Evolutionary conservation across 2,329 filamentous ascomycete genomes (phyloP).

Genomic region (Penicillium sp.): DNA sequence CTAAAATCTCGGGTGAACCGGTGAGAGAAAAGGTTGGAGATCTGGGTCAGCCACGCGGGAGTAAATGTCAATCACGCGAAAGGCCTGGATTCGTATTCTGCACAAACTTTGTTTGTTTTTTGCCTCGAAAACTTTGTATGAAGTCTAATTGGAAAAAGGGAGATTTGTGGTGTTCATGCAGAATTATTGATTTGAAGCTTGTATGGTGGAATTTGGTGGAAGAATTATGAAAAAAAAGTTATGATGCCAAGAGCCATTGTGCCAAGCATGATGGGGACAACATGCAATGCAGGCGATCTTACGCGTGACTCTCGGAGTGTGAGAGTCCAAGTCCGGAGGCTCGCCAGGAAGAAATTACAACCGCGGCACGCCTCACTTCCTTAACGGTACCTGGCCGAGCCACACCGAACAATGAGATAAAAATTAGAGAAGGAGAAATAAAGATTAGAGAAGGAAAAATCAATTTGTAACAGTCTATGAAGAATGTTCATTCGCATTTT

Average conservation of each 20-base stretch:
- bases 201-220: neutral
- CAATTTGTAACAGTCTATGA: neutral
- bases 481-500: neutral
- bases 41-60: neutral
- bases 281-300: neutral
- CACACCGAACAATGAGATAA: neutral
- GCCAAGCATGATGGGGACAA: neutral
- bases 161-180: too few relatives aligned
- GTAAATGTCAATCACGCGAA: neutral
- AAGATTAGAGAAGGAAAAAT: neutral
- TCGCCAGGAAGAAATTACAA: neutral
- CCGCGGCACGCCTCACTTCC: neutral
- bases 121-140: neutral
- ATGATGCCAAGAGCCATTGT: neutral
- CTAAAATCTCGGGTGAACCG: slow-evolving; percentile 2
- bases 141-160: too few relatives aligned
- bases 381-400: neutral
- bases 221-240: neutral
- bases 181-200: too few relatives aligned
- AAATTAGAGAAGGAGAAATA: too few relatives aligned
- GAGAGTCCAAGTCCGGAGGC: neutral
- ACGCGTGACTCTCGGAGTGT: neutral
- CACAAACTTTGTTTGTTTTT: neutral
- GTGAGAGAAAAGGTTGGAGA: slow-evolving; percentile 6
- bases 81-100: neutral